Percentiles rank a stretch among this genome's conserved stretches.
phyloP scores from a whole-genome alignment of 257 asterid species.

The Gentiana dahurica region DNA sequence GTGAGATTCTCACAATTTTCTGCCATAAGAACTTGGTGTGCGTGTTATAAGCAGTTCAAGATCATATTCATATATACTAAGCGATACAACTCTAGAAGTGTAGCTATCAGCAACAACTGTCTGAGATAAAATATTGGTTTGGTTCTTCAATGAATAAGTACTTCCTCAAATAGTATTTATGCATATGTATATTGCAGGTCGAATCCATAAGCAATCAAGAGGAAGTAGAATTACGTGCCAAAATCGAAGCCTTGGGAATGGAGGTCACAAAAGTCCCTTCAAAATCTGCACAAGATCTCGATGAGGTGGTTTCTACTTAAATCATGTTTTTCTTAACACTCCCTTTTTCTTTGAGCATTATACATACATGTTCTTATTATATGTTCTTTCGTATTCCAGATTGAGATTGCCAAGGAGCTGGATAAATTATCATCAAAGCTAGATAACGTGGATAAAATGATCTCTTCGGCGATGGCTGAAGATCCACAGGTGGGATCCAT shows the following conservation, averaged over 20 bases:
- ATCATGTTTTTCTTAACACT: not conserved
- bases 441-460: slow-evolving; percentile 68
- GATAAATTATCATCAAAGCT: slow-evolving; percentile 75
- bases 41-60: too few species aligned
- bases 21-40: too few species aligned
- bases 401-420: slow-evolving; percentile 78
- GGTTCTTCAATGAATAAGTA: too few species aligned
- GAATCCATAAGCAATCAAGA: slow-evolving; percentile 86
- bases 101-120: too few species aligned
- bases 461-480: slow-evolving; percentile 64
- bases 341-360: not conserved
- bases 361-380: not conserved
- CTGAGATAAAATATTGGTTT: too few species aligned
- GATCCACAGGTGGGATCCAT: slow-evolving; percentile 70
- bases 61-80: too few species aligned
- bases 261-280: slow-evolving; percentile 81
- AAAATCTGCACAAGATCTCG: slow-evolving; percentile 56
- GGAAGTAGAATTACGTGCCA: slow-evolving; percentile 90
- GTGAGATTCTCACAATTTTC: too few species aligned
- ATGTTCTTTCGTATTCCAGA: slow-evolving; percentile 21
- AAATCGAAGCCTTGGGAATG: slow-evolving; percentile 70
- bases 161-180: not conserved
- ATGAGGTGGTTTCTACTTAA: slow-evolving; percentile 43
- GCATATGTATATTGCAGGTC: slow-evolving; percentile 38
- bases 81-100: too few species aligned